Conservation (phyloP, 73 alveolate genomes). For the Blepharisma japonicum region DNA sequence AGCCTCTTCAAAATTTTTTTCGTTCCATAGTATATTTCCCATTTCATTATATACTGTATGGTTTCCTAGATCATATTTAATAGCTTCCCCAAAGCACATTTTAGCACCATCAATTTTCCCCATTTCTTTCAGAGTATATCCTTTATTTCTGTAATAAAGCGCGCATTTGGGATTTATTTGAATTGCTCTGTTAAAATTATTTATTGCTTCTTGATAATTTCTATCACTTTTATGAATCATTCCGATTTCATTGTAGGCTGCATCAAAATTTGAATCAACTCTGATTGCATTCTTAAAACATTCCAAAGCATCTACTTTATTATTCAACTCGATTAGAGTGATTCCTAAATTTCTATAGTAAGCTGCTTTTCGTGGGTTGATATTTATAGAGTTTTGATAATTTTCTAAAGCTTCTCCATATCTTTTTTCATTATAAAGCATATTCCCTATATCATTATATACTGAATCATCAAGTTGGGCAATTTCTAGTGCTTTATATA, state of each 20-base stretch:
- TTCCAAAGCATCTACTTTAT: neutral
- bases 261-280: neutral
- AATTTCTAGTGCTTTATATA: neutral
- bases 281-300: neutral
- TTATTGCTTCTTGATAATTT: neutral
- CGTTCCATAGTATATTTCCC: slow-evolving; percentile 35
- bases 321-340: neutral
- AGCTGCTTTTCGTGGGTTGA: neutral
- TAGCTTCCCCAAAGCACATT: neutral
- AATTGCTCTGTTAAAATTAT: neutral
- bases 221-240: neutral
- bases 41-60: neutral
- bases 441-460: no score
- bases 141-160: neutral
- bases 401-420: no score
- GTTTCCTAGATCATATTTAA: neutral
- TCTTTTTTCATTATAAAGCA: no score
- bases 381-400: no score
- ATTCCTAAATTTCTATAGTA: neutral
- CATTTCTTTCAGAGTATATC: neutral
- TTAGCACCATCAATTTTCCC: neutral
- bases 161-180: neutral
- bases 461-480: neutral
- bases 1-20: slow-evolving; percentile 45
- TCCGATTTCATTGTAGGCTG: neutral